phyloP scores from a whole-genome alignment of 306 rosid species.

The Casuarina equisetifolia region DNA sequence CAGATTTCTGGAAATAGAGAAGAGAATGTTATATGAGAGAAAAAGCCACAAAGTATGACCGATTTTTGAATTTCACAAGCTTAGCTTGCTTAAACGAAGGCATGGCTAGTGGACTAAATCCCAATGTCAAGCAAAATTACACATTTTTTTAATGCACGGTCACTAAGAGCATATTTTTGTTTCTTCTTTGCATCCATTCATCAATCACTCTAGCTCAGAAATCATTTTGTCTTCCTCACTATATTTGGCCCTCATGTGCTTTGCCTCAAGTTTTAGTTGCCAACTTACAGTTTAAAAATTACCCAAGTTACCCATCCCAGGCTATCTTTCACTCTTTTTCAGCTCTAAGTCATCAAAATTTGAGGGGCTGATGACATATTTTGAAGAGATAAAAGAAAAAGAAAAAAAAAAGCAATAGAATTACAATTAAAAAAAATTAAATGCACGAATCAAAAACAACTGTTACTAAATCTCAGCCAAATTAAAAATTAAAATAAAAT shows the following conservation, averaged over 20 bases:
- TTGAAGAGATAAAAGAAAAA: no score
- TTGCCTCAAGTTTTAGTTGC: background rate
- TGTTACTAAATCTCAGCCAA: no score
- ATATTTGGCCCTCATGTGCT: background rate
- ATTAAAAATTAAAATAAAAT: no score
- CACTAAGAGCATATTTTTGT: background rate
- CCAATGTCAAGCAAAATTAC: background rate
- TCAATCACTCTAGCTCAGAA: background rate
- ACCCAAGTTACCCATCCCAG: background rate
- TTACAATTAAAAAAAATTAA: no score
- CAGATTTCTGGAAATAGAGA: no score
- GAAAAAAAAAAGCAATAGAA: no score
- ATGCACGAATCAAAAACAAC: no score
- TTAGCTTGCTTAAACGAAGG: background rate
- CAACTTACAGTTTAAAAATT: background rate
- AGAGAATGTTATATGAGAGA: no score
- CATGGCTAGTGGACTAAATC: background rate
- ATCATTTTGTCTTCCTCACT: background rate
- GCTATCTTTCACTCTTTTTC: background rate
- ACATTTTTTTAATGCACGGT: background rate
- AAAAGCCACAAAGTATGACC: no score
- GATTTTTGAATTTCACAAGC: background rate
- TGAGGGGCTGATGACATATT: no score
- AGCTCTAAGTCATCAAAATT: no score
- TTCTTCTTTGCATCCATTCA: no score